Evolutionary conservation across 306 rosid species (phyloP).

Genomic region (Lagenaria siceraria): DNA sequence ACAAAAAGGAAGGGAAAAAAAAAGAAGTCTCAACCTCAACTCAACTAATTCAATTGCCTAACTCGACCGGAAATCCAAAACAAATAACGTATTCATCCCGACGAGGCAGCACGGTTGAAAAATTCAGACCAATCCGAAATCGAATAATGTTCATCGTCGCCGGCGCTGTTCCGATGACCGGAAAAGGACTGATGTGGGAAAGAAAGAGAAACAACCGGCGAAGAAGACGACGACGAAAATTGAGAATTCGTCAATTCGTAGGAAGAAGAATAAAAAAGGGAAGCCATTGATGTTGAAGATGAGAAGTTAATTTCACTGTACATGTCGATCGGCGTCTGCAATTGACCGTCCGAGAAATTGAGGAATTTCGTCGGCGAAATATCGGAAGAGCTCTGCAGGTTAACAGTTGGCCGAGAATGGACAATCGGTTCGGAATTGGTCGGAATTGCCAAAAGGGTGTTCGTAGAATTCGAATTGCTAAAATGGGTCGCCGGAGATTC

Average conservation of each 20-base stretch:
- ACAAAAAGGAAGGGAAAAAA: neutral
- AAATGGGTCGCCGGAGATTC: slow-evolving; percentile 10
- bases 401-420: slow-evolving; percentile 17
- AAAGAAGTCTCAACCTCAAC: neutral
- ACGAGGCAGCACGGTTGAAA: neutral
- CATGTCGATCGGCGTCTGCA: slow-evolving; percentile 9
- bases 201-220: neutral
- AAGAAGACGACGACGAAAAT: slow-evolving; percentile 2
- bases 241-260: slow-evolving; percentile 1
- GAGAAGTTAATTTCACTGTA: slow-evolving; percentile 18
- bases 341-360: neutral
- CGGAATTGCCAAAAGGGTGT: slow-evolving; percentile 24
- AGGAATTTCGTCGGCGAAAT: neutral
- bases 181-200: neutral
- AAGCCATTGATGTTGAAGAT: slow-evolving; percentile 10
- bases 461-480: neutral
- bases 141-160: neutral
- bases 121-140: neutral
- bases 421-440: slow-evolving; percentile 35
- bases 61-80: neutral
- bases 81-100: neutral
- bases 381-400: slow-evolving; percentile 6
- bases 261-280: slow-evolving; percentile 9
- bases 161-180: neutral
- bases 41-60: neutral